Conservation (phyloP, 1,139 yeast genomes). For the Sugiyamaella novakii region DNA sequence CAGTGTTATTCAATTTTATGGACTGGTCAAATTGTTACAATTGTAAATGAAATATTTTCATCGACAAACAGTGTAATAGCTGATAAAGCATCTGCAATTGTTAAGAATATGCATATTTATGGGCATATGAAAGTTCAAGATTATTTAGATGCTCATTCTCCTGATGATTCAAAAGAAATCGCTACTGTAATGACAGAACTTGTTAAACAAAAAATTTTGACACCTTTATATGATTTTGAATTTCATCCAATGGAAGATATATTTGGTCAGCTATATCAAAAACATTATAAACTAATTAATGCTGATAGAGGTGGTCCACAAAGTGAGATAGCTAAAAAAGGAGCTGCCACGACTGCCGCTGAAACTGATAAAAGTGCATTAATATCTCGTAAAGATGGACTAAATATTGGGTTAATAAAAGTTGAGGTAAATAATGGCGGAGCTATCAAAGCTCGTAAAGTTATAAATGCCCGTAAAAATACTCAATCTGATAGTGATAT, state of each 20-base stretch:
- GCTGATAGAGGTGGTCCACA: slow-evolving; percentile 27
- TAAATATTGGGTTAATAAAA: slow-evolving; percentile 31
- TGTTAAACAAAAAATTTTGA: slow-evolving; percentile 61
- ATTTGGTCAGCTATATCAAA: slow-evolving; percentile 31
- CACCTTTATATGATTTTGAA: slow-evolving; percentile 47
- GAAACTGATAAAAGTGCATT: slow-evolving; percentile 48
- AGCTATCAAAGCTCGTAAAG: slow-evolving; percentile 1
- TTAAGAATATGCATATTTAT: slow-evolving; percentile 67
- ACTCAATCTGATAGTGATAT: slow-evolving; percentile 14
- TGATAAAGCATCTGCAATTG: slow-evolving; percentile 57
- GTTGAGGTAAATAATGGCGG: slow-evolving; percentile 13
- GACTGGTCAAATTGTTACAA: slow-evolving; percentile 72
- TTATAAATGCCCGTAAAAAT: slow-evolving; percentile 5
- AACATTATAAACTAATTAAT: slow-evolving; percentile 25
- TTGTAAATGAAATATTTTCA: slow-evolving; percentile 50
- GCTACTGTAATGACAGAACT: slow-evolving; percentile 50
- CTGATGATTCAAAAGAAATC: slow-evolving; percentile 38
- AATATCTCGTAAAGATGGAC: slow-evolving; percentile 40
- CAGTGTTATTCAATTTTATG: slow-evolving; percentile 69
- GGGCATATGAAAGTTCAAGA: slow-evolving; percentile 68
- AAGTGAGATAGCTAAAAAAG: slow-evolving; percentile 38
- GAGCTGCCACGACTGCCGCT: slow-evolving; percentile 52
- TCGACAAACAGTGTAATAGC: slow-evolving; percentile 25
- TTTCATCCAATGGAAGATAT: slow-evolving; percentile 44
- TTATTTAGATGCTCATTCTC: slow-evolving; percentile 49